Conservation (phyloP, 768 basidiomycete genomes). For the Grammothele lineata region DNA sequence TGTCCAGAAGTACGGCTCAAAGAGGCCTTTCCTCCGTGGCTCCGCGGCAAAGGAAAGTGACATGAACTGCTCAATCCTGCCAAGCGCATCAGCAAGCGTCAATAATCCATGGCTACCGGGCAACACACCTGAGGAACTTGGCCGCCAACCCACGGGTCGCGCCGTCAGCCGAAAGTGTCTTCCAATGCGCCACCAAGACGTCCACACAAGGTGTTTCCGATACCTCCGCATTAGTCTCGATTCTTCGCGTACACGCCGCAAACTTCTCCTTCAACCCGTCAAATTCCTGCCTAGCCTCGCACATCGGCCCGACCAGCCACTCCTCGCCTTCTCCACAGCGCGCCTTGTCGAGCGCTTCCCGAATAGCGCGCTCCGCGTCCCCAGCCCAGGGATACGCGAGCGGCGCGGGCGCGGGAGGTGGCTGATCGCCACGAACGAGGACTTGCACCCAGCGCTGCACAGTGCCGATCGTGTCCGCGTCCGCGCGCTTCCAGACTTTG, state of each 20-base stretch:
- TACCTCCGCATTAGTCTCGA: too few species aligned
- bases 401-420: conserved; percentile 39
- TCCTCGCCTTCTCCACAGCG: conserved; percentile 40
- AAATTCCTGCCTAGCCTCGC: conserved; percentile 42
- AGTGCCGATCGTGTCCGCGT: conserved; percentile 48
- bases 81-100: neutral
- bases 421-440: conserved; percentile 30
- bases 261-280: conserved; percentile 48
- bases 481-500: conserved; percentile 78
- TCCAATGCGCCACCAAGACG: conserved; percentile 56
- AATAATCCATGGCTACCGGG: neutral
- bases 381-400: conserved; percentile 69
- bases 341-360: conserved; percentile 44
- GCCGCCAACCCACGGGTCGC: conserved; percentile 37
- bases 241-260: conserved; percentile 45
- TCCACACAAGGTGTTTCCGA: conserved; percentile 33
- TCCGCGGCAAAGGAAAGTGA: conserved; percentile 73
- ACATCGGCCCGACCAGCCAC: conserved; percentile 39
- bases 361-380: conserved; percentile 43
- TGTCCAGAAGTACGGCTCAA: conserved; percentile 76
- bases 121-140: conserved; percentile 63
- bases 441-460: conserved; percentile 68
- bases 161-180: conserved; percentile 36
- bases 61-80: conserved; percentile 73
- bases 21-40: conserved; percentile 66